phyloP scores from a whole-genome alignment of 495 filamentous ascomycete species.

The Arthonia radiata region DNA sequence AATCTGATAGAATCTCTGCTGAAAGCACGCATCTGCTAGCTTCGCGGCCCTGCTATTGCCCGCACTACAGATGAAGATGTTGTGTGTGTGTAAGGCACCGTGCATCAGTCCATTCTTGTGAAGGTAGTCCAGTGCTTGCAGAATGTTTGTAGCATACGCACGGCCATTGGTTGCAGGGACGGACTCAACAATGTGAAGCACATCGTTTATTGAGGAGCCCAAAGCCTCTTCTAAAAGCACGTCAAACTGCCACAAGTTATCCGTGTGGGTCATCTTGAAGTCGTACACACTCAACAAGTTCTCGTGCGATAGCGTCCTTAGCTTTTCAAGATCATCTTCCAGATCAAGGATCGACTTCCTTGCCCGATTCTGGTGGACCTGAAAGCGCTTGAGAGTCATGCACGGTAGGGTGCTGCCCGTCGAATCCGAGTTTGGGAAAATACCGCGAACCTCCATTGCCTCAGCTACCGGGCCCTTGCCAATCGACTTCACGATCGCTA shows the following conservation, averaged over 20 bases:
- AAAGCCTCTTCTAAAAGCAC: constrained; percentile 55
- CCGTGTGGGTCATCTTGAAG: constrained; percentile 40
- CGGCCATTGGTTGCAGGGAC: constrained; percentile 47
- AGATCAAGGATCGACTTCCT: constrained; percentile 15
- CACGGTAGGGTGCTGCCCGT: no score
- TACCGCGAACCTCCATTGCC: no score
- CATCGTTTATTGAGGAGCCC: constrained; percentile 58
- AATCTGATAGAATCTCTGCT: constrained; percentile 35
- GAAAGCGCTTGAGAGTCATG: background rate
- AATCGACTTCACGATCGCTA: no score
- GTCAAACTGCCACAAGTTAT: constrained; percentile 43
- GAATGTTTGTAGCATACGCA: constrained; percentile 69
- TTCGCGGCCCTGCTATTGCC: constrained; percentile 35
- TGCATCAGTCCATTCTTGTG: constrained; percentile 66
- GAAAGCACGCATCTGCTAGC: constrained; percentile 43
- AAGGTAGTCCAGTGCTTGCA: constrained; percentile 68
- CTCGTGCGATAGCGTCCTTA: constrained; percentile 52
- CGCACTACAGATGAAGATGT: constrained; percentile 42
- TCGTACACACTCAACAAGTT: constrained; percentile 56
- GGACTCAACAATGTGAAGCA: constrained; percentile 52
- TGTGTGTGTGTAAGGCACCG: constrained; percentile 47
- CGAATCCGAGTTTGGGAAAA: no score
- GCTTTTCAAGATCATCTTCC: constrained; percentile 40
- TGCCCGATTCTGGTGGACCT: constrained; percentile 10
- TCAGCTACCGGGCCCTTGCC: no score